These are phyloP conservation scores for Boletus subparvulus DNA, from an alignment of 768 basidiomycete species.

Conservation along the genomic window DNA sequence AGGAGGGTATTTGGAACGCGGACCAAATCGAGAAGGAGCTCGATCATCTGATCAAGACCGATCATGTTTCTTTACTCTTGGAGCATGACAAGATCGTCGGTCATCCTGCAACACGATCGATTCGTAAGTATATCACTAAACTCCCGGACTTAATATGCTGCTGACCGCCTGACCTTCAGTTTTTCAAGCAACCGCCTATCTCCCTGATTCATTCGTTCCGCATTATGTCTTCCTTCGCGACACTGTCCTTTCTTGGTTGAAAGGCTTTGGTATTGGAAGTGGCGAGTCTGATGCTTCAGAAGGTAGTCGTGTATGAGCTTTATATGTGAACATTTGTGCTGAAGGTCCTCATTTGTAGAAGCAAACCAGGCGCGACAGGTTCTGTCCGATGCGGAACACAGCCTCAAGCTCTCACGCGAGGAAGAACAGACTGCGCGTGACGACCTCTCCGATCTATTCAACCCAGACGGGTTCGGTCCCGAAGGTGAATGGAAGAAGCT, in stretches of 20 bases:
- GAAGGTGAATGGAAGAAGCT: slow-evolving; percentile 97
- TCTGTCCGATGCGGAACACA: slow-evolving; percentile 60
- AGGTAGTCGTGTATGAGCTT: slow-evolving; percentile 31
- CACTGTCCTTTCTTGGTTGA: slow-evolving; percentile 59
- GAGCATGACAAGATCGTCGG: slow-evolving; percentile 72
- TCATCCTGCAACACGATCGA: slow-evolving; percentile 44
- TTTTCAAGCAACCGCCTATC: slow-evolving; percentile 74
- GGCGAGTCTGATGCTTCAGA: slow-evolving; percentile 38
- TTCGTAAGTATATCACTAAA: slow-evolving; percentile 48
- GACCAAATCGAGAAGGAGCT: slow-evolving; percentile 59
- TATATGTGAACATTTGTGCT: neutral
- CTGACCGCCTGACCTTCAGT: slow-evolving; percentile 46
- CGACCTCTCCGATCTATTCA: slow-evolving; percentile 66
- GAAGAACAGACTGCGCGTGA: slow-evolving; percentile 54
- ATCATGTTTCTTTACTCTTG: slow-evolving; percentile 74
- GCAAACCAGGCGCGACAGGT: slow-evolving; percentile 62
- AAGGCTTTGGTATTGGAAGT: slow-evolving; percentile 58
- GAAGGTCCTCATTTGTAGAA: slow-evolving; percentile 36
- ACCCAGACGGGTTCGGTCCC: slow-evolving; percentile 63
- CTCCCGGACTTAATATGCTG: neutral
- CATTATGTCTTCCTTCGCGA: slow-evolving; percentile 69
- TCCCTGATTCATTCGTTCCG: slow-evolving; percentile 79
- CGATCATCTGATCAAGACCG: slow-evolving; percentile 55
- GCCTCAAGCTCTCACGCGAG: slow-evolving; percentile 50
- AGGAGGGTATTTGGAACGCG: slow-evolving; percentile 60